Conservation (phyloP, 306 rosid genomes). For the Trichosanthes truncata region DNA sequence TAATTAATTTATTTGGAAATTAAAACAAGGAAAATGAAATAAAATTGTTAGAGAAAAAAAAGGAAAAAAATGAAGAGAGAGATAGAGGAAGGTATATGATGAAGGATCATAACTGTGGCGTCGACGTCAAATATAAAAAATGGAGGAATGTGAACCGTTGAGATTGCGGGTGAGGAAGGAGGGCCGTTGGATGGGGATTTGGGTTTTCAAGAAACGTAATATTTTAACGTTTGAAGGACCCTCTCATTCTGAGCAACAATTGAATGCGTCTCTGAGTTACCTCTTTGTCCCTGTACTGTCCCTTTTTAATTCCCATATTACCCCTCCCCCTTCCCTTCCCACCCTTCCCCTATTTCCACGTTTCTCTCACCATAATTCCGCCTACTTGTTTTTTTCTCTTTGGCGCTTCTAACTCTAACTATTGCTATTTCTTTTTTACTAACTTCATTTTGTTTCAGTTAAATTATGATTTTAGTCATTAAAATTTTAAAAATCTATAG, state of each 20-base stretch:
- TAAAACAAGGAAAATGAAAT: not conserved
- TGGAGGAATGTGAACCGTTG: slow-evolving; percentile 6
- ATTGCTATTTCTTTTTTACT: too few species aligned
- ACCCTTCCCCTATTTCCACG: too few species aligned
- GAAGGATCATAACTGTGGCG: slow-evolving; percentile 5
- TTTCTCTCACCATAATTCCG: too few species aligned
- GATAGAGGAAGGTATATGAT: not conserved
- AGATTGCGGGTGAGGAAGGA: not conserved
- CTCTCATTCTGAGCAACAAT: slow-evolving; percentile 31
- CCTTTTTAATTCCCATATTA: slow-evolving; percentile 11
- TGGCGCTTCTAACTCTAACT: too few species aligned
- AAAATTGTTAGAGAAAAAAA: not conserved
- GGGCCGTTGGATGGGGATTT: slow-evolving; percentile 24
- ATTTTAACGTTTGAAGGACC: slow-evolving; percentile 13
- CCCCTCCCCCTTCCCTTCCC: slow-evolving; percentile 9
- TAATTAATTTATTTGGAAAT: not conserved
- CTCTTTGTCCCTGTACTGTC: slow-evolving; percentile 47
- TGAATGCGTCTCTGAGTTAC: slow-evolving; percentile 35
- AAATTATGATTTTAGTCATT: too few species aligned
- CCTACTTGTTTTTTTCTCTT: too few species aligned
- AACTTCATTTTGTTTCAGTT: too few species aligned
- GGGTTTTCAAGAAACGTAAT: not conserved
- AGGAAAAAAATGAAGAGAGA: not conserved
- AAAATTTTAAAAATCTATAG: too few species aligned
- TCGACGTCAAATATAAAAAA: slow-evolving; percentile 18